phyloP scores from a whole-genome alignment of 768 basidiomycete genomes.

The Fomitopsis serialis region DNA sequence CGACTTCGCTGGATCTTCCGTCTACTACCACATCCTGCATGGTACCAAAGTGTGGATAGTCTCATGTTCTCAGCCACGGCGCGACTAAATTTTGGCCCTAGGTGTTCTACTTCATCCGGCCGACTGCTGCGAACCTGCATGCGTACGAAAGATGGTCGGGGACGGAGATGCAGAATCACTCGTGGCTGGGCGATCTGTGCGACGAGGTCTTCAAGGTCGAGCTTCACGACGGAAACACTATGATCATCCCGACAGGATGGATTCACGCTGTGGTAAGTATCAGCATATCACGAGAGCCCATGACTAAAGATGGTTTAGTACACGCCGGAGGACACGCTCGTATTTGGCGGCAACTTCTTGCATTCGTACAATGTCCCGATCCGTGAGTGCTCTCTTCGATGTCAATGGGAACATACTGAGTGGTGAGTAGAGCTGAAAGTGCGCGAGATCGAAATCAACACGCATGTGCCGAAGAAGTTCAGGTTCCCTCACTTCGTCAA shows the following conservation, averaged over 20 bases:
- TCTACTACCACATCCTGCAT: slow-evolving; percentile 91
- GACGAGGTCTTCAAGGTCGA: slow-evolving; percentile 89
- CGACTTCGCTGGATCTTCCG: slow-evolving; percentile 95
- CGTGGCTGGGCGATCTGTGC: slow-evolving; percentile 91
- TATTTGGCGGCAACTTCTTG: slow-evolving; percentile 96
- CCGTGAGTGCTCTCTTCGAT: slow-evolving; percentile 45
- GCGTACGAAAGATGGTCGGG: slow-evolving; percentile 95
- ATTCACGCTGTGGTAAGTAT: slow-evolving; percentile 90
- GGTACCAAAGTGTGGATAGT: slow-evolving; percentile 70
- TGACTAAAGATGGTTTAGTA: slow-evolving; percentile 42
- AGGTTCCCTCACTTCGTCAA: slow-evolving; percentile 21
- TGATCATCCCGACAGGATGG: slow-evolving; percentile 96
- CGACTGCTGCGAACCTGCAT: slow-evolving; percentile 77
- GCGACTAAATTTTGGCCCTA: slow-evolving; percentile 25
- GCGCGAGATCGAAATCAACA: slow-evolving; percentile 86
- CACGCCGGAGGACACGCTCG: slow-evolving; percentile 88
- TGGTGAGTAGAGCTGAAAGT: slow-evolving; percentile 68
- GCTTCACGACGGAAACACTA: slow-evolving; percentile 72
- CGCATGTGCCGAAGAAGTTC: slow-evolving; percentile 76
- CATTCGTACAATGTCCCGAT: slow-evolving; percentile 87
- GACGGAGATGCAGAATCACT: slow-evolving; percentile 78
- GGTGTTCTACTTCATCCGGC: slow-evolving; percentile 94
- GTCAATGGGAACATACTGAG: slow-evolving; percentile 2
- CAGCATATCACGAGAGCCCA: neutral
- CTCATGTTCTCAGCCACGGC: neutral